Evolutionary conservation across 2,329 filamentous ascomycete species (phyloP), one percentile per base, ranked within the genome.

Genomic region (Fusarium pilosicola): DNA sequence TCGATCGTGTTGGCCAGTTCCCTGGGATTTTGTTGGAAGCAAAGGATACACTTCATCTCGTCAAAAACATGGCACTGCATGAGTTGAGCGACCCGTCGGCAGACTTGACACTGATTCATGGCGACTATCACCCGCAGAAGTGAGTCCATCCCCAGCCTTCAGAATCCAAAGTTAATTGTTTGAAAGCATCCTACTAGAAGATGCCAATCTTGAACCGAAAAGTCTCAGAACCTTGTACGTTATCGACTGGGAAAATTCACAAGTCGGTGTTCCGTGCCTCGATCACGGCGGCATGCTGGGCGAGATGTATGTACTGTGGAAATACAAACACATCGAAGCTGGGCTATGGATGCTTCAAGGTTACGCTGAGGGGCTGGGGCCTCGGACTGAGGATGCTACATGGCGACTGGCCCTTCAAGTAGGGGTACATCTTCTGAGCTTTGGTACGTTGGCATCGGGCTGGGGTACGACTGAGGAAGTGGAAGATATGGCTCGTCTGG

Each of bases 281-380:
- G 52, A 68, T n/a, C 57, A 70, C 22, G 64, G 58, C 7, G 58
- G 49, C 10, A 70, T 70, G 57, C 22, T 70, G 13, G 51, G 66
- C 7, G 64, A 70, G n/a, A n/a, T 59, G 12, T 68, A 49, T 20
- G 38, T 52, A 1, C 32, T 55, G 1, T 59, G 64, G 41, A 38
- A 55, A 13, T 58, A 48, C n/a, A 62, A 68, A 22, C 7, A 20
- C 3, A 49, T 48, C 7, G 46, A 59, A 3, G 58, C 64, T 14
- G 51, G 39, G 1, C 20, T 55, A 38, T 68, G 58, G 45, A 38
- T 60, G 28, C 10, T 60, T 8, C 32, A 60, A 17, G 65, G 65
- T 7, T 65, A 65, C 7, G 44, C 38, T 4, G 42, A 65, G 11
- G 65, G 65, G 1, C 14, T 69, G 5, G 48, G 22, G 11, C 36